Base-by-base conservation (phyloP, 108 stramenopile genomes). In the Nitzschia sp. region DNA sequence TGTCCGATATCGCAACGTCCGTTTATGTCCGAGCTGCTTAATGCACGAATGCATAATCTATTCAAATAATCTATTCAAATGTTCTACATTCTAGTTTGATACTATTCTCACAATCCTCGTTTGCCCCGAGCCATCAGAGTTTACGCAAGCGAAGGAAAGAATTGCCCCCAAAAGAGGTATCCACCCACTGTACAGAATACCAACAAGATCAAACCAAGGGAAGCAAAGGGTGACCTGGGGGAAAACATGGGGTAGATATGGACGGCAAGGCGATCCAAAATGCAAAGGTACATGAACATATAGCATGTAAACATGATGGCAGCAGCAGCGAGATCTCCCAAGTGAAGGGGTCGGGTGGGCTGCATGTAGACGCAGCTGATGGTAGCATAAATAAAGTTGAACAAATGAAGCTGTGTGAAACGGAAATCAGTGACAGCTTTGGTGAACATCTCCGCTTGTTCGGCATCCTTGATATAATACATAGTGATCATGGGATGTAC, bases 171-270 rank as follows among this genome's bases (percentile, higher is more conserved):
- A 29, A 64, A 65, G 6, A 39, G 15, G 58, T 58, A 75, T 14
- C 29, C 53, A 48, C 64, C 66, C 15, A 71, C 17, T 37, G 70
- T 76, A 10, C 56, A 20, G 24, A 46, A 58, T 53, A 81, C 39
- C 50, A 86, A 6, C 65, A 79, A 26, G 48, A 37, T 25, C 80
- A 73, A 75, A 55, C 74, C 50, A 14, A 48, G 51, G 25, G 76
- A 29, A 11, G 76, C 64, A 57, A 82, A 60, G 11, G 53, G 70
- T 50, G 70, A 67, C n/a, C 75, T 71, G 7, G 92, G 92, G 22
- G 75, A 77, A 58, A 94, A 91, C 22, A 91, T 79, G 0, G 88
- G 89, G 64, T 94, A 94, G 41, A 91, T 70, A 42, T 94, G 92
- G 21, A 94, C 24, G 10, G 89, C 92, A 22, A 91, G 38, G 20